phyloP scores from a whole-genome alignment of 129 eudicot species.

The Helichrysum umbraculigerum region DNA sequence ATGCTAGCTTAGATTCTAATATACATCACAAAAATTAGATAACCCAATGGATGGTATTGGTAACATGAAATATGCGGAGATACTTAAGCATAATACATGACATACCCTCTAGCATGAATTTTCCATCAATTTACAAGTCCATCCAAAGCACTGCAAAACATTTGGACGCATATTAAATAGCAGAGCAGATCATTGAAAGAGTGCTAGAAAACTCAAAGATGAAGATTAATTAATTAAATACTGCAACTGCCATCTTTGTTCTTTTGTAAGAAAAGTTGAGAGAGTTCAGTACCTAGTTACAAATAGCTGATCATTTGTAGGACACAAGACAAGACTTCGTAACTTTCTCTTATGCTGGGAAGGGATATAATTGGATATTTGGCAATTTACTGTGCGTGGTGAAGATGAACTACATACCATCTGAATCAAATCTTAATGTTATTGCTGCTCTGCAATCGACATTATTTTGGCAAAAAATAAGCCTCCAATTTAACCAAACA shows the following conservation, averaged over 20 bases:
- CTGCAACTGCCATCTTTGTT: too few relatives aligned
- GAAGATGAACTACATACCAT: conserved; percentile 55
- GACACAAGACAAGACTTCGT: conserved; percentile 84
- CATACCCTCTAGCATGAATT: conserved; percentile 78
- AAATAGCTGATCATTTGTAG: conserved; percentile 79
- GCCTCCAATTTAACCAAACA: conserved; percentile 6
- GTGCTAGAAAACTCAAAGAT: background rate
- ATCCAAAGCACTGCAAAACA: conserved; percentile 82
- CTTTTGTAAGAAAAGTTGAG: background rate
- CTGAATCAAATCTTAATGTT: conserved; percentile 64
- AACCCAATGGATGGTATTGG: too few relatives aligned
- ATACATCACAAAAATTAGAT: background rate
- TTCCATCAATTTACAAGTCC: conserved; percentile 93
- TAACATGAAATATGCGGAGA: background rate
- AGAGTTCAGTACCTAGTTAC: conserved; percentile 87
- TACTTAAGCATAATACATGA: conserved; percentile 27
- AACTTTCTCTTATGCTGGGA: conserved; percentile 94
- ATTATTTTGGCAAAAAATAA: background rate
- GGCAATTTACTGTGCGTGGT: conserved; percentile 51
- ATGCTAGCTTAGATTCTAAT: background rate
- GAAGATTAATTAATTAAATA: conserved; percentile 17
- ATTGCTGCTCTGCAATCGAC: conserved; percentile 56
- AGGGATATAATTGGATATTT: conserved; percentile 45
- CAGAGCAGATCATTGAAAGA: background rate
- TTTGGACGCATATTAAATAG: conserved; percentile 16